These are phyloP conservation scores for Aspergillus campestris DNA, from an alignment of 495 filamentous ascomycete species.

Conservation along the genomic window DNA sequence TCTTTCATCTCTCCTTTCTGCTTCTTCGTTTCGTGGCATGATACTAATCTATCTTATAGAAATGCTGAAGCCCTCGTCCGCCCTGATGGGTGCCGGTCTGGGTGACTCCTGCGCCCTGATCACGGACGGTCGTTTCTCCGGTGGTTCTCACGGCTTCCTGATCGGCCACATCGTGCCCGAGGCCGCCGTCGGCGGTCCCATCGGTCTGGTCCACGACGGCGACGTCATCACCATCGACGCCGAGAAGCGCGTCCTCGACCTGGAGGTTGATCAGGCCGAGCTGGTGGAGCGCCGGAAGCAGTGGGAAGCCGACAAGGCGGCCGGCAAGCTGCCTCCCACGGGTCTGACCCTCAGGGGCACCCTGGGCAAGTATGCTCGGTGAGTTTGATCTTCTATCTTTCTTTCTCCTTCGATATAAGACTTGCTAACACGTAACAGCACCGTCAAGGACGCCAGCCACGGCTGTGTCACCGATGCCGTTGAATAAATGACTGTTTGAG, in stretches of 20 bases:
- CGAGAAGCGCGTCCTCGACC: slow-evolving; percentile 35
- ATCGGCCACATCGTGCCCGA: slow-evolving; percentile 45
- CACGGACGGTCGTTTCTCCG: slow-evolving; percentile 34
- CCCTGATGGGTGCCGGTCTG: slow-evolving; percentile 79
- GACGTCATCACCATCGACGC: slow-evolving; percentile 43
- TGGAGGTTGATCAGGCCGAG: slow-evolving; percentile 42
- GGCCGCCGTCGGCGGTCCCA: slow-evolving; percentile 44
- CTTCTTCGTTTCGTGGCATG: not conserved
- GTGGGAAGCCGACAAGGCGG: slow-evolving; percentile 27
- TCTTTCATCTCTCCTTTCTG: not conserved
- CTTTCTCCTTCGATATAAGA: not conserved
- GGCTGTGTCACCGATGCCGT: slow-evolving; percentile 14
- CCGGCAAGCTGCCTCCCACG: slow-evolving; percentile 18
- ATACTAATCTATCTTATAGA: slow-evolving; percentile 28
- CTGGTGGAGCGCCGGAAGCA: slow-evolving; percentile 53
- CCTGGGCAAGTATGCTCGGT: slow-evolving; percentile 69
- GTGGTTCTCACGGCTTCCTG: slow-evolving; percentile 37
- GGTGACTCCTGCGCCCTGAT: slow-evolving; percentile 49
- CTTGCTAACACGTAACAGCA: not conserved
- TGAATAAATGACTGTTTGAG: not conserved
- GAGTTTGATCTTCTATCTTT: not conserved
- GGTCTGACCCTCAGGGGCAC: slow-evolving; percentile 53
- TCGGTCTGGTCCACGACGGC: slow-evolving; percentile 42
- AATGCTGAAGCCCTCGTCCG: slow-evolving; percentile 71
- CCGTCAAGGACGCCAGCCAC: slow-evolving; percentile 10